Evolutionary conservation across 208 protist species (phyloP).

Genomic region (Herpetomonas muscarum): DNA sequence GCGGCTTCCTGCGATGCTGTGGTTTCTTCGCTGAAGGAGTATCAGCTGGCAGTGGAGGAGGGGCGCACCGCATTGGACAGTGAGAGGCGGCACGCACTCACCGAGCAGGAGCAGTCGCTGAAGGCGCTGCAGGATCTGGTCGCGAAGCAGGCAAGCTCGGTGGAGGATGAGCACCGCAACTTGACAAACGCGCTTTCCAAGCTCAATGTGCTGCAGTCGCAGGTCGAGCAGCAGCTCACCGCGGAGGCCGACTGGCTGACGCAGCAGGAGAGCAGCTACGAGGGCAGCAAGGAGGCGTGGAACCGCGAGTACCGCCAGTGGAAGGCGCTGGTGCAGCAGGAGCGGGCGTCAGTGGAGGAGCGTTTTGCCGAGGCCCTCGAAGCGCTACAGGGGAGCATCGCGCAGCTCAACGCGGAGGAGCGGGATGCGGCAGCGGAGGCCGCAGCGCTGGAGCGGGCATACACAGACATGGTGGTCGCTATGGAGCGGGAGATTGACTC

Average conservation of each 20-base stretch:
- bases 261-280: conserved; percentile 51
- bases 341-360: conserved; percentile 47
- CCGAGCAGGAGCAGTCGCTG: conserved; percentile 32
- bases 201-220: conserved; percentile 33
- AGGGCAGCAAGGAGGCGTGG: conserved; percentile 46
- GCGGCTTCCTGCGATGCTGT: conserved; percentile 31
- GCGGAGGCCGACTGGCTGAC: conserved; percentile 58
- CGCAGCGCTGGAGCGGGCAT: conserved; percentile 26
- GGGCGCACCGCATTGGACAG: conserved; percentile 24
- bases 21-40: conserved; percentile 36
- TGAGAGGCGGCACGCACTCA: conserved; percentile 25
- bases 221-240: conserved; percentile 55
- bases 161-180: conserved; percentile 37
- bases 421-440: conserved; percentile 34
- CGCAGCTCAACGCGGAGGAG: conserved; percentile 47
- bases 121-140: conserved; percentile 36
- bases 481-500: conserved; percentile 33
- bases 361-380: conserved; percentile 42
- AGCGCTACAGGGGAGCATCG: conserved; percentile 33
- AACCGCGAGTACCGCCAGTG: conserved; percentile 70
- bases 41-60: conserved; percentile 40
- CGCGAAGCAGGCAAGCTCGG: conserved; percentile 35
- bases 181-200: conserved; percentile 36
- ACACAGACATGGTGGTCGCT: conserved; percentile 20
- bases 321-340: conserved; percentile 54